phyloP scores from a whole-genome alignment of 2,329 filamentous ascomycete genomes.

The Cercospora nicotianae region DNA sequence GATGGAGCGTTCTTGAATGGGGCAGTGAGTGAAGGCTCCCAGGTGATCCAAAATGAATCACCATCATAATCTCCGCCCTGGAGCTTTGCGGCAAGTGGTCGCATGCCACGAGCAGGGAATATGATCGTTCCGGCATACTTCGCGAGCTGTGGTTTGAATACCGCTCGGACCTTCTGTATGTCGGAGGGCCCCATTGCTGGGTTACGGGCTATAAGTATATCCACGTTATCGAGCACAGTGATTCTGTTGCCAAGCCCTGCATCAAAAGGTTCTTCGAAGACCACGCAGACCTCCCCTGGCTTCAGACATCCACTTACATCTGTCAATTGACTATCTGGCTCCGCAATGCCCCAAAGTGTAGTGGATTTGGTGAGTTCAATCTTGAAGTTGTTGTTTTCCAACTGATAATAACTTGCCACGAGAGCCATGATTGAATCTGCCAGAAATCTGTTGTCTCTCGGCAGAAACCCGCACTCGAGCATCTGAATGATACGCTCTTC shows the following conservation, averaged over 20 bases:
- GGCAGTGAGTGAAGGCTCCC: slow-evolving; percentile 64
- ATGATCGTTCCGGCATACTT: slow-evolving; percentile 76
- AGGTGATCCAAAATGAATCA: slow-evolving; percentile 73
- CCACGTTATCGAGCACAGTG: slow-evolving; percentile 54
- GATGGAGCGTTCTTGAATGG: slow-evolving; percentile 65
- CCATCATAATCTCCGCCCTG: slow-evolving; percentile 83
- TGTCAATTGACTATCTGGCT: too few relatives aligned
- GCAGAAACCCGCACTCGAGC: slow-evolving; percentile 48
- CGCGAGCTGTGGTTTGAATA: slow-evolving; percentile 59
- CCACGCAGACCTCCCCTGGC: slow-evolving; percentile 67
- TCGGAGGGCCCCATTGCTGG: slow-evolving; percentile 71
- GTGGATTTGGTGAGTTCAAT: slow-evolving; percentile 62
- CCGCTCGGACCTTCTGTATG: slow-evolving; percentile 61
- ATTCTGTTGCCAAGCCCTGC: slow-evolving; percentile 39
- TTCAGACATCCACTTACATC: slow-evolving; percentile 58
- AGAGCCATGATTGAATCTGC: slow-evolving; percentile 18
- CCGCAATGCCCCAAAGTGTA: slow-evolving; percentile 65
- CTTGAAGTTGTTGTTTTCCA: slow-evolving; percentile 28
- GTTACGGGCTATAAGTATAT: slow-evolving; percentile 67
- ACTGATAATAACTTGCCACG: slow-evolving; percentile 16
- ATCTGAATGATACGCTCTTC: slow-evolving; percentile 58
- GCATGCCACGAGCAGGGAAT: slow-evolving; percentile 65
- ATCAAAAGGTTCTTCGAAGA: slow-evolving; percentile 55
- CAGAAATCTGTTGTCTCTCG: slow-evolving; percentile 21
- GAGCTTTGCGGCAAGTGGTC: slow-evolving; percentile 66